Percentiles rank a stretch among this genome's conserved stretches.
Evolutionary conservation across 225 moss, liverwort and hornwort species (phyloP).

Genomic region (Marchantia paleacea): DNA sequence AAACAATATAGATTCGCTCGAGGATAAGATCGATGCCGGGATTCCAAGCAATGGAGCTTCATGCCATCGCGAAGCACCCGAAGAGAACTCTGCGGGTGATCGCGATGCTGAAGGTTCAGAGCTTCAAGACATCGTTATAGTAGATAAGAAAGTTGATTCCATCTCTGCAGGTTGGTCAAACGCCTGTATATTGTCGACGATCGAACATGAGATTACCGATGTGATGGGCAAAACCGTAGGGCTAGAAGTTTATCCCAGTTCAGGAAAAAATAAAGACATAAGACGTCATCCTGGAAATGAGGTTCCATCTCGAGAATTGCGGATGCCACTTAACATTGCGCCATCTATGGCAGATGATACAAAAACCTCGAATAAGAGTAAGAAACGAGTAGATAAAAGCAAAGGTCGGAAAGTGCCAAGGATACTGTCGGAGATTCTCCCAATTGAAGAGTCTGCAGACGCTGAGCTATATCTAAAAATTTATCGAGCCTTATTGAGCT

Average conservation of each 20-base stretch:
- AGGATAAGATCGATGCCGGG: constrained; percentile 2
- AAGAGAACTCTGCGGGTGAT: neutral
- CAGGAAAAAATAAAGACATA: constrained; percentile 23
- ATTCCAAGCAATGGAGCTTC: constrained; percentile 2
- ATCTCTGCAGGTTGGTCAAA: neutral
- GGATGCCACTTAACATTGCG: neutral
- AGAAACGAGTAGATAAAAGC: neutral
- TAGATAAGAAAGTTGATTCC: constrained; percentile 7
- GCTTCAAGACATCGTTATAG: neutral
- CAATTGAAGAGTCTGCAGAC: constrained; percentile 43
- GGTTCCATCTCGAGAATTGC: neutral
- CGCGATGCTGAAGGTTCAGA: constrained; percentile 11
- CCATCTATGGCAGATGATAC: neutral
- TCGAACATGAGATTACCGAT: constrained; percentile 7
- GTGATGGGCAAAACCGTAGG: constrained; percentile 33
- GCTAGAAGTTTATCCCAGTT: constrained; percentile 14
- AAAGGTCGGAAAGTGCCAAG: neutral
- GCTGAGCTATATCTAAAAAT: constrained; percentile 47
- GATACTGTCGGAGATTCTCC: constrained; percentile 54
- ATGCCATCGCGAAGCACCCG: neutral
- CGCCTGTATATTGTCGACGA: neutral
- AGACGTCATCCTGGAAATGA: neutral
- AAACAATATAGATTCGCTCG: constrained; percentile 8
- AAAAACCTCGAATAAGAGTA: neutral
- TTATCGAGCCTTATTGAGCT: constrained; percentile 59